A percentile compares a stretch with the other conserved stretches of the same genome.
These are phyloP conservation scores for Alternaria triticina DNA, from an alignment of 2,329 filamentous ascomycete genomes.

Conservation along the genomic window DNA sequence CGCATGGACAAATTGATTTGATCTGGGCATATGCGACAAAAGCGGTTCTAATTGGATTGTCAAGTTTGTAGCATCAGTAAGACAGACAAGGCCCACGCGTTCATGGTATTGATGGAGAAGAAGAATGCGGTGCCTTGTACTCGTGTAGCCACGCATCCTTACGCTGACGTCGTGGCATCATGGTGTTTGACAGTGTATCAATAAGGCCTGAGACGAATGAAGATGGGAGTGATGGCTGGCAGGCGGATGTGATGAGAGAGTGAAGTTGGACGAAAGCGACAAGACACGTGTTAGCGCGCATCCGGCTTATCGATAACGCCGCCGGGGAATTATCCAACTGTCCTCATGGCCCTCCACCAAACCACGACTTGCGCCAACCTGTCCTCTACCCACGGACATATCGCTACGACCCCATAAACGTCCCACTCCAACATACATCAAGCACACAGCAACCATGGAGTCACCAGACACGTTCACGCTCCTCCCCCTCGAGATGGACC, in stretches of 20 bases:
- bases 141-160: neutral
- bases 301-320: slow-evolving; percentile 25
- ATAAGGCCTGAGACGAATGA: neutral
- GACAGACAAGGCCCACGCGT: neutral
- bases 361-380: slow-evolving; percentile 3
- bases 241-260: neutral
- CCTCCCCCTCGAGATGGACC: slow-evolving; percentile 81
- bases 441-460: slow-evolving; percentile 35
- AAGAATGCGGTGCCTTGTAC: neutral
- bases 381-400: neutral
- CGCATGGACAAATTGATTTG: too few species aligned
- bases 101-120: neutral
- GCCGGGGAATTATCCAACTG: slow-evolving; percentile 24
- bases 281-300: slow-evolving; percentile 17
- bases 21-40: too few species aligned
- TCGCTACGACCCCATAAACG: neutral
- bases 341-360: slow-evolving; percentile 23
- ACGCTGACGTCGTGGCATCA: neutral
- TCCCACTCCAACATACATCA: neutral
- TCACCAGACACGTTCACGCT: slow-evolving; percentile 74
- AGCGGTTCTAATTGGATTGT: neutral
- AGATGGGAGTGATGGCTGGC: neutral
- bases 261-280: neutral
- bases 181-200: too few species aligned
- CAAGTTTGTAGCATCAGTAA: neutral